Evolutionary conservation across 1,284 basidiomycete genomes (phyloP).

Genomic region (Trichosporon sp.): DNA sequence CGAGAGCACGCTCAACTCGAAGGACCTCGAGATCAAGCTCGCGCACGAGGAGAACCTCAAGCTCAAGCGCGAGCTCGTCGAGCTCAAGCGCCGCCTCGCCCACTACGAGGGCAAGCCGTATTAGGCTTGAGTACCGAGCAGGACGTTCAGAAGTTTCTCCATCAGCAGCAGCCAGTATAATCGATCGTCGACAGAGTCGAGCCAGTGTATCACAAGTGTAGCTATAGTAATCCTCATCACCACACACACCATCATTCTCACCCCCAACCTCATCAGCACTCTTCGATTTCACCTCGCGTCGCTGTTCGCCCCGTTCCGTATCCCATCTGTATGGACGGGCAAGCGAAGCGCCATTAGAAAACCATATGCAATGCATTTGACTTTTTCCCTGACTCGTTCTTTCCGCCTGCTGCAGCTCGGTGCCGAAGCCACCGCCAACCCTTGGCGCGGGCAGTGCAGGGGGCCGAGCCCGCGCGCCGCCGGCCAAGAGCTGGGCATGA

Average conservation of each 20-base stretch:
- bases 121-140: neutral
- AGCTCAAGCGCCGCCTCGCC: conserved; percentile 34
- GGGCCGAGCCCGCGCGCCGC: too few species aligned
- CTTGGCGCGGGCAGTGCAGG: too few species aligned
- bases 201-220: neutral
- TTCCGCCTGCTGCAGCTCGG: too few species aligned
- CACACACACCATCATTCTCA: neutral
- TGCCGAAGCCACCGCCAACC: too few species aligned
- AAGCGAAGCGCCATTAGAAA: neutral
- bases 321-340: too few species aligned
- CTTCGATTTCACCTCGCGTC: neutral
- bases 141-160: neutral
- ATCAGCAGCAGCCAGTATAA: neutral
- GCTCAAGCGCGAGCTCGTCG: conserved; percentile 39
- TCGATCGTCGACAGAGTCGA: neutral
- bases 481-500: too few species aligned
- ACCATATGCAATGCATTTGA: neutral
- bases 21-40: conserved; percentile 42
- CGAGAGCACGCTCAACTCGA: conserved; percentile 38
- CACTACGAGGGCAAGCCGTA: conserved; percentile 31
- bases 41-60: conserved; percentile 41
- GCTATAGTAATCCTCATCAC: neutral
- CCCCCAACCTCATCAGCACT: neutral
- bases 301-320: too few species aligned
- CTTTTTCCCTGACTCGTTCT: too few species aligned